Evolutionary conservation across 768 basidiomycete species (phyloP).

Genomic region (Naganishia vaughanmartiniae): DNA sequence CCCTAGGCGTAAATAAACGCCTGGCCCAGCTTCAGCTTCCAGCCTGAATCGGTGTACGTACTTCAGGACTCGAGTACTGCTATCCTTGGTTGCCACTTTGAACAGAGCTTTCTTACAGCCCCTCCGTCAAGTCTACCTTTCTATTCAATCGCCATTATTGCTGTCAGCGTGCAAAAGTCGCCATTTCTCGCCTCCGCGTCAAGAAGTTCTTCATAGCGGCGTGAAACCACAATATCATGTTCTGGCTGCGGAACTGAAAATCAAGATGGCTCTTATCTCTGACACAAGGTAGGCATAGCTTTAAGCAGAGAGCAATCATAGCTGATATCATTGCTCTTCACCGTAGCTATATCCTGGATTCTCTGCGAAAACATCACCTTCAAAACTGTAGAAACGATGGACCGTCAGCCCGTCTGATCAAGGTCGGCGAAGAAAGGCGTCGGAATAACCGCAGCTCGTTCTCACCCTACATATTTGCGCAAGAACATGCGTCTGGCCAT

Average conservation of each 20-base stretch:
- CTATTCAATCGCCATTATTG: too few species aligned
- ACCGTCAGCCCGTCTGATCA: slow-evolving; percentile 4
- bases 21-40: too few species aligned
- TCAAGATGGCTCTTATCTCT: slow-evolving; percentile 20
- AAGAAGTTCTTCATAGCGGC: neutral
- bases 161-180: too few species aligned
- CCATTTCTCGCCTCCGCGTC: neutral
- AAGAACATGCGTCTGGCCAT: neutral
- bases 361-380: slow-evolving; percentile 7
- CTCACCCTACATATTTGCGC: neutral
- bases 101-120: too few species aligned
- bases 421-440: neutral
- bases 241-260: neutral
- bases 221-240: neutral
- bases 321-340: neutral
- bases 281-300: neutral
- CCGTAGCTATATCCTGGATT: slow-evolving; percentile 15
- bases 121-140: too few species aligned
- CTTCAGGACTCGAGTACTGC: too few species aligned
- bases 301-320: too few species aligned
- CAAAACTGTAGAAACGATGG: slow-evolving; percentile 2
- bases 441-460: neutral
- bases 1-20: too few species aligned
- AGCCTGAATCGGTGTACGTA: too few species aligned
- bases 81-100: too few species aligned